Base-by-base conservation (phyloP, 1,139 yeast species). In the Yamadazyma dendronema region DNA sequence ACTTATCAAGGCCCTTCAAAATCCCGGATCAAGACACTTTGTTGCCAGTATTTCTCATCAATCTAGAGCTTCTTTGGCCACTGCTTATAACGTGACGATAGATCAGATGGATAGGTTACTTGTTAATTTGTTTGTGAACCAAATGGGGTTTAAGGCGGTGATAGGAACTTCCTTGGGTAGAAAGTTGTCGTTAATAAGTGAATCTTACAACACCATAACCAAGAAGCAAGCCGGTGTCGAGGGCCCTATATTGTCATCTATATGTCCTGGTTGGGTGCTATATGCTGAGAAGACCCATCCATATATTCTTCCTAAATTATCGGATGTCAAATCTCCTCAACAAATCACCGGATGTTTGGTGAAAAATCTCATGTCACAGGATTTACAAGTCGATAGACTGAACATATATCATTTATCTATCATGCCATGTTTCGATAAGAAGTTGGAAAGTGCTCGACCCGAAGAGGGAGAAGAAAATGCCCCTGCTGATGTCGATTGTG, bases 391-490 rank as follows among this genome's bases (percentile, higher is more conserved):
- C 39, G 54, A 49, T 13, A 56, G 65, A 9, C 57, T 61, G 0
- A 53, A 74, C 3, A 63, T 88, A 0, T 94, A 87, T 54, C 97
- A 90, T 57, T 63, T 92, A 42, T 76, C 94, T 11, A 70, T 92
- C 21, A 90, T 92, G 97, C 97, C 98, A 1, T 92, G 97, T 52
- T 92, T 92, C 57, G 99, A 92, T 59, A 92, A 92, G 62, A 92
- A 92, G 59, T 71, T 92, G 28, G 99, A 92, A 62, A 94, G 97
- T 27, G 90, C 97, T 2, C 69, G 97, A 42, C 83, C 87, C 0
- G 96, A 88, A 48, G 60, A 66, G 41, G 47, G 44, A 3, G 46
- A 36, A 2, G 43, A 32, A 2, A 40, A 34, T 10, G 28, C 26
- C 12, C 34, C 25, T 6, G 58, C 61, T 11, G 96, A 88, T 50